These are phyloP conservation scores for Miscanthus lutarioriparius DNA, from an alignment of 176 grass and related monocot genomes.

Conservation along the genomic window DNA sequence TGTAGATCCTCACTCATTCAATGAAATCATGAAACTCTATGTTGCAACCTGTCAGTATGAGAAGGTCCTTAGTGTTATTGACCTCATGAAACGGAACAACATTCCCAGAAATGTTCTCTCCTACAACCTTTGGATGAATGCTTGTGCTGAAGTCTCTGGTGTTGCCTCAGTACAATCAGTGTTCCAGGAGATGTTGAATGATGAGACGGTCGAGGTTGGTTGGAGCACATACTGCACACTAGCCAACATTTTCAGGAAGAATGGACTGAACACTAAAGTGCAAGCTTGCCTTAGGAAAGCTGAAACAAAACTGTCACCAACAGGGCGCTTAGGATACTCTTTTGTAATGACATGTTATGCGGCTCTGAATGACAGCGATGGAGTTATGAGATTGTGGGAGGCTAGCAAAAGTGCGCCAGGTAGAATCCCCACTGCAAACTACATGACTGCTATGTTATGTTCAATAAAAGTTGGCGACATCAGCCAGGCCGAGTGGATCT, in stretches of 20 bases:
- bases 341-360: slow-evolving; percentile 91
- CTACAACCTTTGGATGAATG: slow-evolving; percentile 80
- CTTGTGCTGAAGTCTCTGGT: slow-evolving; percentile 53
- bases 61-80: slow-evolving; percentile 47
- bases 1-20: slow-evolving; percentile 69
- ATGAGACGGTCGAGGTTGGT: slow-evolving; percentile 68
- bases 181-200: slow-evolving; percentile 68
- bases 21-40: slow-evolving; percentile 42
- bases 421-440: slow-evolving; percentile 63
- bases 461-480: slow-evolving; percentile 70
- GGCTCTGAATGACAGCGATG: slow-evolving; percentile 54
- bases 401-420: slow-evolving; percentile 64
- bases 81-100: slow-evolving; percentile 39
- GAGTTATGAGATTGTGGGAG: slow-evolving; percentile 71
- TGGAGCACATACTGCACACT: slow-evolving; percentile 85
- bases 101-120: slow-evolving; percentile 63
- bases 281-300: slow-evolving; percentile 56
- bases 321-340: slow-evolving; percentile 57
- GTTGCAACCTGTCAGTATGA: slow-evolving; percentile 50
- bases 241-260: slow-evolving; percentile 62
- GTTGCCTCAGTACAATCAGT: slow-evolving; percentile 46
- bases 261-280: slow-evolving; percentile 49
- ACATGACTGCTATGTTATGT: slow-evolving; percentile 69
- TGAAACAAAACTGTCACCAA: slow-evolving; percentile 68
- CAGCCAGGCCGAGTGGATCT: slow-evolving; percentile 59